phyloP scores from a whole-genome alignment of 371 early-diverging fungal species.

The Syncephalastrum sp. region DNA sequence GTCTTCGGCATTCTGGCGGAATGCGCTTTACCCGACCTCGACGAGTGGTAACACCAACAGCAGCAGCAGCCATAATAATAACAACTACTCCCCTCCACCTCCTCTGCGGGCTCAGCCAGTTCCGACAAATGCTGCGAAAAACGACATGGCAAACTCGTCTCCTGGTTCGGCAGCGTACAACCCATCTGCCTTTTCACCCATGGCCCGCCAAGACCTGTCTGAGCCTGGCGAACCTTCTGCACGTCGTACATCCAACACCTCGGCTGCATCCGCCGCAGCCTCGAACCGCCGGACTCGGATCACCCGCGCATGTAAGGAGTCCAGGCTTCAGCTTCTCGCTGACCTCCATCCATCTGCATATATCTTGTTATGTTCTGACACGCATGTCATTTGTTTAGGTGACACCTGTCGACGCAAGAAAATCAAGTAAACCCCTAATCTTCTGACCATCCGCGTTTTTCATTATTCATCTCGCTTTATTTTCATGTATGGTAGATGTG shows the following conservation, averaged over 20 bases:
- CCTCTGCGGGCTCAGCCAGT: not conserved
- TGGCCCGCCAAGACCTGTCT: too few relatives aligned
- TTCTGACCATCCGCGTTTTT: not conserved
- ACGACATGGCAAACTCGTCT: too few relatives aligned
- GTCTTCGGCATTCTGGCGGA: too few relatives aligned
- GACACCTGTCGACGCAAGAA: slow-evolving; percentile 50
- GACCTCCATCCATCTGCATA: not conserved
- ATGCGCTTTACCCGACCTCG: not conserved
- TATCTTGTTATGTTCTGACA: not conserved
- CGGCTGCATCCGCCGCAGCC: not conserved
- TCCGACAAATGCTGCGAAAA: not conserved
- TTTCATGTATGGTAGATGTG: slow-evolving; percentile 25
- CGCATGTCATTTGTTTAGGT: slow-evolving; percentile 18
- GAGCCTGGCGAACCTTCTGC: too few relatives aligned
- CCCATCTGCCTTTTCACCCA: too few relatives aligned
- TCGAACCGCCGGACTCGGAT: slow-evolving; percentile 26
- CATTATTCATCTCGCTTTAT: slow-evolving; percentile 4
- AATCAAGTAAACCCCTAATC: slow-evolving; percentile 31
- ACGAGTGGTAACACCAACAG: not conserved
- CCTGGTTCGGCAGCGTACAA: too few relatives aligned
- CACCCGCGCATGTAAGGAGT: slow-evolving; percentile 38
- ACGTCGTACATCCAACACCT: not conserved
- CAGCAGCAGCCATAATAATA: not conserved
- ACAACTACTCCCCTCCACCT: slow-evolving; percentile 1
- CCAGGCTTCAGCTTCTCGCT: not conserved